phyloP scores from a whole-genome alignment of 345 rosid species.

The Noccaea bulbosa region DNA sequence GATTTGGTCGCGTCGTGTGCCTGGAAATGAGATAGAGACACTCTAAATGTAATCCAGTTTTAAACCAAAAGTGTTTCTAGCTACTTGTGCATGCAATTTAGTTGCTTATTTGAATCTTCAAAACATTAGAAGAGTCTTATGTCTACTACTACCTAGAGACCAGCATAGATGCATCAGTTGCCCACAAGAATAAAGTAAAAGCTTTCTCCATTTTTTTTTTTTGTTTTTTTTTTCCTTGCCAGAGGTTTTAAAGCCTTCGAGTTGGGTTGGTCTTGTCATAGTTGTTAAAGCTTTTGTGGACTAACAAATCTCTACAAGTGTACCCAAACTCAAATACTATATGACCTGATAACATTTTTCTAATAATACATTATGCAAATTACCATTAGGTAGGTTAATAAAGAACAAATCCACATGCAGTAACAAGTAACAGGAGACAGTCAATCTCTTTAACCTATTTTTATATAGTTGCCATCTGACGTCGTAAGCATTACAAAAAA shows the following conservation, averaged over 20 bases:
- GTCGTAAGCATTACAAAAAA: neutral
- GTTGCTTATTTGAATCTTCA: conserved; percentile 24
- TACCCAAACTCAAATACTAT: neutral
- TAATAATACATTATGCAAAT: neutral
- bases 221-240: too few species aligned
- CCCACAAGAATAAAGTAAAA: neutral
- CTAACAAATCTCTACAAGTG: neutral
- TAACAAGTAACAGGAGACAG: neutral
- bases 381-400: neutral
- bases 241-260: too few species aligned
- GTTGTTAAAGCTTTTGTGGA: neutral
- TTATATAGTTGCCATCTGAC: neutral
- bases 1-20: conserved; percentile 94
- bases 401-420: neutral
- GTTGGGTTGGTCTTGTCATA: too few species aligned
- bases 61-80: conserved; percentile 1
- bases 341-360: neutral
- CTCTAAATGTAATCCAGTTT: conserved; percentile 17
- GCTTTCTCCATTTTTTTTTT: too few species aligned
- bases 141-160: conserved; percentile 10
- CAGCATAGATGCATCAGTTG: neutral
- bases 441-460: conserved; percentile 5
- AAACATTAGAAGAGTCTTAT: conserved; percentile 15
- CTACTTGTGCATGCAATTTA: conserved; percentile 16
- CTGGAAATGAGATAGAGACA: conserved; percentile 59